Base-by-base conservation (phyloP, 2,329 filamentous ascomycete genomes). In the Alternaria novae-zelandiae region DNA sequence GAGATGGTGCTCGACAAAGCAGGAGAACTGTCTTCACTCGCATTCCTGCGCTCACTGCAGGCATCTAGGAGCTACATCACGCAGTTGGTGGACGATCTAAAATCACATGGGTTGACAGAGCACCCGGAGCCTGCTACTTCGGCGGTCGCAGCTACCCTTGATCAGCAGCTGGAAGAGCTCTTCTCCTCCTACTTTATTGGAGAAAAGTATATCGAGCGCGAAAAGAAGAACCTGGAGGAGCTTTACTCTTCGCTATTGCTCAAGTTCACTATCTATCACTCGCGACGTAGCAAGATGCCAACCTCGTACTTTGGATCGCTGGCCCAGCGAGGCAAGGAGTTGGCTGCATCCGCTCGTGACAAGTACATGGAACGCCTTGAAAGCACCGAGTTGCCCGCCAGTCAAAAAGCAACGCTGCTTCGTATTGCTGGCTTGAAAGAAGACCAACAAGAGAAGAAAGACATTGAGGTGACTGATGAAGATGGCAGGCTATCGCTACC, bases 1-100 rank as follows among this genome's bases (percentile, higher is more conserved):
- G 96, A 99, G 78, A 92, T 97, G 88, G 94, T 99, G 4, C 84
- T 99, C 51, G 94, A 97, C 72, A 98, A 98, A 82, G 96, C 96
- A 15, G 91, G 93, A 68, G 92, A 91, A 6, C 90, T 98, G 15
- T 99, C 96, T 0, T 94, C 94, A 0, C 83, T 99, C 28, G 94
- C 96, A 2, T 99, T 97, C 77, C 82, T 99, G 28, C 89, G 96
- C 64, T 96, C 93, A 13, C 79, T 99, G 12, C 96, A 99, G 80
- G 92, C 95, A 8, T 96, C 96, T 1, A 89, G 94, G 70, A 92
- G 89, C 69, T 98, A 97, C 74, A 96, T 99, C 71, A 91, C 92
- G 67, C 85, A 90, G 6, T 82, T 99, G 23, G 90, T 98, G 8
- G 96, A 99, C 74, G 96, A 98, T 68, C 83, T 99, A 57, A 99